Evolutionary conservation across 345 rosid genomes (phyloP).

Genomic region (Citrus australasica): DNA sequence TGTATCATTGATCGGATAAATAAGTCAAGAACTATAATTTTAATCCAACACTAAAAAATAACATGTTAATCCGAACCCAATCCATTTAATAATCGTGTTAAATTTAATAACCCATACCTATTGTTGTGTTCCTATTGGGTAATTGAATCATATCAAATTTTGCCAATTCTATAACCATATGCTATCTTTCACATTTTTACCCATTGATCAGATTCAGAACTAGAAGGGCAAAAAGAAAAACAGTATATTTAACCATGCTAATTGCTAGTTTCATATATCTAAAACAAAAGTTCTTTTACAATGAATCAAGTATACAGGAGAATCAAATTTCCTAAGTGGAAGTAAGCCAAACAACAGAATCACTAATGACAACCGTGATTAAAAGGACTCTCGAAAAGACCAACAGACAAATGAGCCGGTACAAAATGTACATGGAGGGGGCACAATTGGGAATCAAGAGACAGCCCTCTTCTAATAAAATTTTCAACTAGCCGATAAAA

Average conservation of each 20-base stretch:
- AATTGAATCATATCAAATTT: too few relatives aligned
- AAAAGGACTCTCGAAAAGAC: conserved; percentile 11
- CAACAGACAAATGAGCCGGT: conserved; percentile 11
- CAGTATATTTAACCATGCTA: neutral
- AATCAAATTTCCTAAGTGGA: neutral
- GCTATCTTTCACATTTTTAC: neutral
- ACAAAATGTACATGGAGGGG: conserved; percentile 28
- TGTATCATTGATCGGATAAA: accelerated
- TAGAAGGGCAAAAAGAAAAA: neutral
- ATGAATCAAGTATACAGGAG: neutral
- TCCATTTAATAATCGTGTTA: too few relatives aligned
- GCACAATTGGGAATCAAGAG: neutral
- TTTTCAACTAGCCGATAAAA: conserved; percentile 19
- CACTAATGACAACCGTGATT: neutral
- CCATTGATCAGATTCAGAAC: neutral
- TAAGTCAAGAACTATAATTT: accelerated
- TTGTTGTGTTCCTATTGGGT: accelerated
- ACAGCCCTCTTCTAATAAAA: neutral
- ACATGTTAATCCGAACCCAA: accelerated
- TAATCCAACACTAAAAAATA: too few relatives aligned
- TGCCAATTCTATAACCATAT: neutral
- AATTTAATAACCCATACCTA: too few relatives aligned
- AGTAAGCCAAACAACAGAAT: neutral
- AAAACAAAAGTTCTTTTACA: neutral
- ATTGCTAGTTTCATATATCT: neutral